These are phyloP conservation scores for Trichoderma erinaceum DNA, from an alignment of 495 filamentous ascomycete genomes.

Conservation along the genomic window DNA sequence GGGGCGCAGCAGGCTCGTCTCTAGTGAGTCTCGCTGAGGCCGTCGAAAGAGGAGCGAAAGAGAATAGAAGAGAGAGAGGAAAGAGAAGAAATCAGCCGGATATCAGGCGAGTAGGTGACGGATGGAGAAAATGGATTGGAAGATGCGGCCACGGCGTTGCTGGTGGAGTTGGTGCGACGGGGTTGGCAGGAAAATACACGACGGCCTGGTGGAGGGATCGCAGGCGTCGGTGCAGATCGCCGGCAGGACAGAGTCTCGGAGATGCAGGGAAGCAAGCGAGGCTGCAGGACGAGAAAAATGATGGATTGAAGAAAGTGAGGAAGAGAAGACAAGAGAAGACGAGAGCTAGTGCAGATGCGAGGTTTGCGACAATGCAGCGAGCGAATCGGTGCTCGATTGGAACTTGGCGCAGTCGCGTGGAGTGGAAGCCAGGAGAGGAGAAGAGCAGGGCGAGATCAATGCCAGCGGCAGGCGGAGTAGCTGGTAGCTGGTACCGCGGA, in stretches of 20 bases:
- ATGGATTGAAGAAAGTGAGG: not conserved
- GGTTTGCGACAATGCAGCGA: not conserved
- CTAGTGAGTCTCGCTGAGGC: conserved; percentile 10
- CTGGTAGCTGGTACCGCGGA: not conserved
- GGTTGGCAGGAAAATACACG: conserved; percentile 1
- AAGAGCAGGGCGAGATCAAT: not conserved
- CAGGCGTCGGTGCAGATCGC: not conserved
- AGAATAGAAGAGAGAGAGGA: not conserved
- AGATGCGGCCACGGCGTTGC: not conserved
- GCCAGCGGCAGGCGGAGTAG: conserved; percentile 12
- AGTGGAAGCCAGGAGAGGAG: conserved; percentile 18
- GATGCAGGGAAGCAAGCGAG: not conserved
- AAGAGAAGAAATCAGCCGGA: not conserved
- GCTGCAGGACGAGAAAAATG: not conserved
- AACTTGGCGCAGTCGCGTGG: not conserved
- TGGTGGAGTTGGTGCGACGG: conserved; percentile 13
- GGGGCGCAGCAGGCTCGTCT: conserved; percentile 18
- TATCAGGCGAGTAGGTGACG: not conserved
- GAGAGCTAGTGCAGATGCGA: not conserved
- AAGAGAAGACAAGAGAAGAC: not conserved
- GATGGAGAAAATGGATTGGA: conserved; percentile 13
- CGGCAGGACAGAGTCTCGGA: not conserved
- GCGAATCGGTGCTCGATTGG: not conserved
- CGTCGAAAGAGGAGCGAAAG: conserved; percentile 7
- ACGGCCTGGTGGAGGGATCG: not conserved